Evolutionary conservation across 1,284 basidiomycete genomes (phyloP), one percentile per base, ranked within the genome.

Genomic region (Volvariella surrecta): DNA sequence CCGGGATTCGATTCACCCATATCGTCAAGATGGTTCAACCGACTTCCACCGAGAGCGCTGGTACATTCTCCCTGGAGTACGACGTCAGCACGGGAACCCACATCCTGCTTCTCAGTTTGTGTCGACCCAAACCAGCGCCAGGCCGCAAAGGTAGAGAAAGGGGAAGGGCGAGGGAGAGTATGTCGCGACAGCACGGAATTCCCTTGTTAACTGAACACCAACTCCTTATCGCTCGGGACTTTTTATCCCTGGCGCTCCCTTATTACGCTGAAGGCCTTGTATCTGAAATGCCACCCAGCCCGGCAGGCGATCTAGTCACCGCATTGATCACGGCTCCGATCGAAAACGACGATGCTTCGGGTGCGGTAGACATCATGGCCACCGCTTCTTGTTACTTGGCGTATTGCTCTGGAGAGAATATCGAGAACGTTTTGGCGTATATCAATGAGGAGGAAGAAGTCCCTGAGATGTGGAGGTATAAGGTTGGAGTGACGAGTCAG

Each of bases 381-480:
- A 32, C 43, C 17, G 45, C 40, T 9, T 13, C 45, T 11, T 46
- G 45, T 32, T 49, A 49, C 30, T 40, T 56, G 32, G 43, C 53
- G 6, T 54, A 45, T 41, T 49, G 50, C 32, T 54, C 54, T 44
- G 52, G 48, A 38, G 46, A 50, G 41, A 44, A 43, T 2, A 51
- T 40, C 4, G 43, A 45, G 19, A 54, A 42, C 3, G 51, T 56
- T 19, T 21, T 52, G 43, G 35, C 44, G 19, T 52, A 49, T 30
- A 52, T 56, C 17, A 46, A 47, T 32, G 45, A 40, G 10, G 54
- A 54, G 40, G 48, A 50, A 15, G 52, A 47, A 6, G 34, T 54
- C 3, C 50, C 48, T 4, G 13, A n/a, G 3, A 30, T 49, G n/a
- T 56, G 54, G 54, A 50, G 39, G 35, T 48, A 50, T 39, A 48